Evolutionary conservation across 1,139 yeast genomes (phyloP).

Genomic region (Suhomyces bolitotheri): DNA sequence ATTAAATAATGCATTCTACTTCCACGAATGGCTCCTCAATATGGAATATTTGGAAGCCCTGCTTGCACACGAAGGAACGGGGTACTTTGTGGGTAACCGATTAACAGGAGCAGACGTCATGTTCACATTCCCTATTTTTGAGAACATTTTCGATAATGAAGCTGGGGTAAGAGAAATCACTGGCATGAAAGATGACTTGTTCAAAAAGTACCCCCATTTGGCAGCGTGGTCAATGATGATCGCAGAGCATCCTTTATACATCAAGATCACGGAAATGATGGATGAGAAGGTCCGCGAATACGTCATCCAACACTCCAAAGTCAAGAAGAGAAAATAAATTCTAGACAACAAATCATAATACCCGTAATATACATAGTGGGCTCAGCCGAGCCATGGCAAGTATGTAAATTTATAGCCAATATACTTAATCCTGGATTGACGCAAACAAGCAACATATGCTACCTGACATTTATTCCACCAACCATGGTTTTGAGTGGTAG

Average conservation of each 20-base stretch:
- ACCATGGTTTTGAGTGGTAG: no score
- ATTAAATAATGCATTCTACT: slow-evolving; percentile 44
- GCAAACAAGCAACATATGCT: no score
- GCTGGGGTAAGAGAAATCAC: slow-evolving; percentile 37
- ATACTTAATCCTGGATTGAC: no score
- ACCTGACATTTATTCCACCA: no score
- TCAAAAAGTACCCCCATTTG: slow-evolving; percentile 32
- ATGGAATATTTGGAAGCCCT: slow-evolving; percentile 44
- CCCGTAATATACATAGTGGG: background rate
- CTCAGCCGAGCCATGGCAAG: background rate
- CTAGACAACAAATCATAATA: background rate
- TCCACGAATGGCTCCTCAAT: slow-evolving; percentile 42
- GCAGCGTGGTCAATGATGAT: slow-evolving; percentile 43
- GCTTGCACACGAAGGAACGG: slow-evolving; percentile 41
- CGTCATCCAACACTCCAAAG: slow-evolving; percentile 3
- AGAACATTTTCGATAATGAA: slow-evolving; percentile 44
- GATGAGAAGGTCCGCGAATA: slow-evolving; percentile 23
- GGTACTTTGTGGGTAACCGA: slow-evolving; percentile 55
- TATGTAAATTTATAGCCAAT: no score
- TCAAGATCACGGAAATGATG: slow-evolving; percentile 32
- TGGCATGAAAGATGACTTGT: slow-evolving; percentile 35
- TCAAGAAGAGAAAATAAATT: slow-evolving; percentile 1
- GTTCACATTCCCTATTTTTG: slow-evolving; percentile 44
- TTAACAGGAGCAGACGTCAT: slow-evolving; percentile 63
- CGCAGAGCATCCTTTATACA: slow-evolving; percentile 33